Evolutionary conservation across 2,329 filamentous ascomycete genomes (phyloP).

Genomic region (Ophiocordyceps australis): DNA sequence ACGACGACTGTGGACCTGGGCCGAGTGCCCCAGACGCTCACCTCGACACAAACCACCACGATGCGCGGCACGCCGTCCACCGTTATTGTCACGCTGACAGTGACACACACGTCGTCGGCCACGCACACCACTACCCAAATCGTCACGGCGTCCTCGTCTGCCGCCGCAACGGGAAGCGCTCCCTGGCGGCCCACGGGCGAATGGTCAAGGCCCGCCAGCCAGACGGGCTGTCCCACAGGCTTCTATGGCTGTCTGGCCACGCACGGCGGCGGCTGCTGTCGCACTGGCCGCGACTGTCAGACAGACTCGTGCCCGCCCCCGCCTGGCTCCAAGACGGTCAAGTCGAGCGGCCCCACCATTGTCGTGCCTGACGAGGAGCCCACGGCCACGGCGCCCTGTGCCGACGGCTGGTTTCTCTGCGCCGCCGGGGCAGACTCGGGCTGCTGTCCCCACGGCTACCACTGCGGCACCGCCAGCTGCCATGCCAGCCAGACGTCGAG

Average conservation of each 20-base stretch:
- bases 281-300: conserved; percentile 69
- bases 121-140: conserved; percentile 17
- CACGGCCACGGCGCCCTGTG: conserved; percentile 35
- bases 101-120: conserved; percentile 16
- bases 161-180: conserved; percentile 17
- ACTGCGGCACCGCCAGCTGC: conserved; percentile 57
- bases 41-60: conserved; percentile 19
- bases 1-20: conserved; percentile 6
- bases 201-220: conserved; percentile 16
- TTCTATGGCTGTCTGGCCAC: conserved; percentile 83
- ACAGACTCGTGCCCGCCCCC: conserved; percentile 58
- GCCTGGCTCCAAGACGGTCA: conserved; percentile 38
- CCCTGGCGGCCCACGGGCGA: conserved; percentile 23
- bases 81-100: conserved; percentile 19
- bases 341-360: conserved; percentile 52
- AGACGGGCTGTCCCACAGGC: conserved; percentile 55
- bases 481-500: conserved; percentile 34
- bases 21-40: conserved; percentile 11
- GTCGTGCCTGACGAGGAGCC: conserved; percentile 39
- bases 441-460: conserved; percentile 68
- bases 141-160: conserved; percentile 18
- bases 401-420: conserved; percentile 65
- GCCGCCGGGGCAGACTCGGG: conserved; percentile 43
- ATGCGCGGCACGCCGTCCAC: conserved; percentile 18
- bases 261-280: conserved; percentile 73